Base-by-base conservation (phyloP, 805 yeast genomes). In the Yarrowia sp. region DNA sequence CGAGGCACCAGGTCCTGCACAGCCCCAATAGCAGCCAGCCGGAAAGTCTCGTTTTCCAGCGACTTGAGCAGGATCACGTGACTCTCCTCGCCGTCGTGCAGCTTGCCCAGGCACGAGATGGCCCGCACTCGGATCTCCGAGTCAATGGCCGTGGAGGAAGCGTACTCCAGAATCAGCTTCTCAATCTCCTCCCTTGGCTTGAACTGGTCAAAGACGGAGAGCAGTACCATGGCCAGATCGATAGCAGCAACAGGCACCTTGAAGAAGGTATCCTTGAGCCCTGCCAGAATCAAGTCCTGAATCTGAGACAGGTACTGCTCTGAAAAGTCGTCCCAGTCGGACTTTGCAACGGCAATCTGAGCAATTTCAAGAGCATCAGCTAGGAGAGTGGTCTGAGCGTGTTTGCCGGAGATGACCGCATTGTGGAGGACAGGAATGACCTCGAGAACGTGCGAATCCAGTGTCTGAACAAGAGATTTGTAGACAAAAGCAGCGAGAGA, bases 61-160 rank as follows among this genome's bases (percentile, higher is more conserved):
- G 65, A 47, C 38, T 15, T 36, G 31, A 36, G 35, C 28, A 61
- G 45, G 17, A 61, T 61, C 11, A 13, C 33, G 14, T 38, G 38
- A 38, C 38, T 61, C 32, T 38, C 45, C 13, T 36, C 18, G 8
- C 51, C 36, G 14, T 17, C 22, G 41, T 47, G 31, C 22, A 78
- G 64, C 35, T 68, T 62, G 11, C 76, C 76, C 11, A 78, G 47
- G 2, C 72, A 73, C 43, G 68, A 69, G 15, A 78, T 72, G 0
- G 81, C 78, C n/a, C 68, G 67, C 45, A 75, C 78, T 66, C 81
- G 71, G 6, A 78, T 69, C 39, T 77, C 80, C 65, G 77, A 71
- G 47, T 74, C 80, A 35, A 73, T 71, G 43, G 79, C 75, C 2
- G 77, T 66, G 1, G 75, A 71, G 0, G 71, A 64, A 5, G 78